A percentile compares a stretch with the other conserved stretches of the same genome.
These are phyloP conservation scores for Picea abies DNA, from an alignment of 83 land plant species.

Conservation along the genomic window DNA sequence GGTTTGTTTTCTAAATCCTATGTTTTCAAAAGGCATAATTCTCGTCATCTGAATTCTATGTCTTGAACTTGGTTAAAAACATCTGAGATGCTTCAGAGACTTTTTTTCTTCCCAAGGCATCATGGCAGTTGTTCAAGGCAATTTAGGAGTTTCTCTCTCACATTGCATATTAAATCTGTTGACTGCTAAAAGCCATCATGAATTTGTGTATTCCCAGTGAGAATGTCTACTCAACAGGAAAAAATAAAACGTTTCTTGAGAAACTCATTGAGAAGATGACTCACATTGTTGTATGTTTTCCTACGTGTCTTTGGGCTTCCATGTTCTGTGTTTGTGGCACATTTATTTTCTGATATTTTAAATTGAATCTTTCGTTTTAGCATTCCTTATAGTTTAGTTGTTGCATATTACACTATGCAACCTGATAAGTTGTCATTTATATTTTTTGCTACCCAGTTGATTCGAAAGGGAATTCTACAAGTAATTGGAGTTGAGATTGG, in stretches of 20 bases:
- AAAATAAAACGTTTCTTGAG: too few species aligned
- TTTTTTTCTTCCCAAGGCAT: neutral
- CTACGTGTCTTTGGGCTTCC: neutral
- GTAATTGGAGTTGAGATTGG: slow-evolving; percentile 74
- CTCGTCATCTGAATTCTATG: neutral
- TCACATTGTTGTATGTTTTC: neutral
- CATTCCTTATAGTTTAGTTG: neutral
- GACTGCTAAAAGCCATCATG: too few species aligned
- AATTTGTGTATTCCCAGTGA: too few species aligned
- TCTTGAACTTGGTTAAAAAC: neutral
- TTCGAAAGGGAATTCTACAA: slow-evolving; percentile 63
- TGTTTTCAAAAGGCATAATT: neutral
- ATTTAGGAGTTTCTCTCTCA: neutral
- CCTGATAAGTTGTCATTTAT: neutral
- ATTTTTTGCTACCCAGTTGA: slow-evolving; percentile 35
- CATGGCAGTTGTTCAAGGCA: neutral
- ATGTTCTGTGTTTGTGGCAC: too few species aligned
- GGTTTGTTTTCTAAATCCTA: neutral
- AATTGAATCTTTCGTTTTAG: neutral
- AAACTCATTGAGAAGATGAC: neutral
- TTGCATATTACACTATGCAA: neutral
- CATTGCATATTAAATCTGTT: too few species aligned
- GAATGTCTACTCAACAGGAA: too few species aligned
- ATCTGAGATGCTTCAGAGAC: neutral
- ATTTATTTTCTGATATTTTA: too few species aligned